Base-by-base conservation (phyloP, 148 eudicot genomes). In the Rhododendron kiyosumense region DNA sequence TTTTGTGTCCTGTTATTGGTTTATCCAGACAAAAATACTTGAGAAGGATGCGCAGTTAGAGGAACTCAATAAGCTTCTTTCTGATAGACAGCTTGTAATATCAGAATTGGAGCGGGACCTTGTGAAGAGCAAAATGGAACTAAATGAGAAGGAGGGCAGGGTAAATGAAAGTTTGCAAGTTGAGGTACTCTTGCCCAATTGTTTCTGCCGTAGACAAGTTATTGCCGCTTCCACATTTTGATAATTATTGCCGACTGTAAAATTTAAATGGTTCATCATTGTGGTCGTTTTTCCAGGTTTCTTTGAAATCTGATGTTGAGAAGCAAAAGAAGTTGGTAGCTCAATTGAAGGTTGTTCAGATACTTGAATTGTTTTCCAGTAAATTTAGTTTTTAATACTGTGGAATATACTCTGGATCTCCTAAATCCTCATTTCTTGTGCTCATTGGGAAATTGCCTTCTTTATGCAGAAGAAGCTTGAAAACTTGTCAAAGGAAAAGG, bases 61-160 rank as follows among this genome's bases (percentile, higher is more conserved):
- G 85, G 94, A 95, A 85, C 65, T 87, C 3, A 89, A 84, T 82
- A 94, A 89, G 87, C 87, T 79, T 75, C 51, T 91, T 54, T 86
- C 92, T 24, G 93, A 93, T 88, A 94, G 93, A 88, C 91, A 93
- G 82, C 91, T 89, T 43, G 78, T 86, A 73, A 88, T 93, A 67
- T 88, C 91, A 48, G 89, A 88, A 75, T 86, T 97, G 80, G 95
- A 97, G 89, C 95, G 90, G 79, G 99, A 94, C 22, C 87, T 97
- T 52, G 85, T 84, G 45, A 91, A 91, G 52, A 90, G 89, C 86
- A 94, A 85, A 88, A 43, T 71, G 11, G 98, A 92, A 86, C 81
- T 94, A 82, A 84, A 78, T 87, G 94, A 93, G 80, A 92, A 87
- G 87, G 97, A 93, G 83, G 69, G 74, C 67, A 90, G 82, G 80